Conservation (phyloP, 2,329 filamentous ascomycete species). For the Pseudogymnoascus verrucosus region DNA sequence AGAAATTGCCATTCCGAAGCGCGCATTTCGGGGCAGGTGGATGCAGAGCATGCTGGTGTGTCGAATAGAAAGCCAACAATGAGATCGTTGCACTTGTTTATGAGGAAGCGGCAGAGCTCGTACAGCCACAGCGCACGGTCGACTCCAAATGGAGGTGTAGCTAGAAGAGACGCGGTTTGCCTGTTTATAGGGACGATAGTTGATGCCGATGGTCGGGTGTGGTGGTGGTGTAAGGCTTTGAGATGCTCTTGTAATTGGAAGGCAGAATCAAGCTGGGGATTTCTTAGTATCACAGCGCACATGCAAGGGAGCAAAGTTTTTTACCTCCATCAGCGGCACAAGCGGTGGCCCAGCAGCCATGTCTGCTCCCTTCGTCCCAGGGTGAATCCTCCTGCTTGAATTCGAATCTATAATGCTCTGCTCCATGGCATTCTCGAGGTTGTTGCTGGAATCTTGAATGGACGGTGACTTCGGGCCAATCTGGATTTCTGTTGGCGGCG, state of each 20-base stretch:
- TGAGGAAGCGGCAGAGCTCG: conserved; percentile 92
- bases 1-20: conserved; percentile 98
- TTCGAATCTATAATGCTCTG: conserved; percentile 61
- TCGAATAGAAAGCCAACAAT: conserved; percentile 92
- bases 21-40: conserved; percentile 95
- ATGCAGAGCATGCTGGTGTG: conserved; percentile 75
- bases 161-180: conserved; percentile 65
- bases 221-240: conserved; percentile 79
- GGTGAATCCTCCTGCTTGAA: conserved; percentile 76
- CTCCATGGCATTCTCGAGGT: conserved; percentile 51
- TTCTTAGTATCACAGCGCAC: conserved; percentile 17
- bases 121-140: conserved; percentile 93
- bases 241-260: conserved; percentile 98
- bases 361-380: conserved; percentile 82
- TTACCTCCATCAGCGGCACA: conserved; percentile 74
- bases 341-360: conserved; percentile 90
- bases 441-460: conserved; percentile 49
- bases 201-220: conserved; percentile 54
- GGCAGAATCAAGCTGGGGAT: conserved; percentile 76
- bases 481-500: conserved; percentile 90
- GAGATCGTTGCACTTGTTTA: conserved; percentile 86
- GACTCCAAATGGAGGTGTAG: conserved; percentile 70
- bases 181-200: conserved; percentile 65
- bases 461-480: conserved; percentile 71
- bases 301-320: conserved; percentile 20